A percentile compares a stretch with the other conserved stretches of the same genome.
Evolutionary conservation across 1,139 yeast genomes (phyloP).

Genomic region (Magnusiomyces fungicola): DNA sequence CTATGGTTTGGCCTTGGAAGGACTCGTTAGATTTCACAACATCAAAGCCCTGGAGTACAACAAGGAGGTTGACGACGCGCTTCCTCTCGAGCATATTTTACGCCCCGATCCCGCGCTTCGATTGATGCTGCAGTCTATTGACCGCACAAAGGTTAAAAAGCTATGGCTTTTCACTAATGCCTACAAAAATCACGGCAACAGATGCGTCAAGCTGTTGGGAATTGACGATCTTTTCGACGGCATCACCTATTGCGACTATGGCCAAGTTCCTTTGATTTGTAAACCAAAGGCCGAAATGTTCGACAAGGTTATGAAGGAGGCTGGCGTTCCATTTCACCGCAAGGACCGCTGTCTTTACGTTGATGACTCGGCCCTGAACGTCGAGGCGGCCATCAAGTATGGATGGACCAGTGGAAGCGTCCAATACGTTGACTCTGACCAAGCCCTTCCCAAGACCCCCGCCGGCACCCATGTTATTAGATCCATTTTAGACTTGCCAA

Average conservation of each 20-base stretch:
- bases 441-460: slow-evolving; percentile 35
- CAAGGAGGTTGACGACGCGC: slow-evolving; percentile 79
- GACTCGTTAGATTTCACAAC: slow-evolving; percentile 71
- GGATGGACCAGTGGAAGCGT: slow-evolving; percentile 44
- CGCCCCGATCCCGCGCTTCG: slow-evolving; percentile 42
- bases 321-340: slow-evolving; percentile 46
- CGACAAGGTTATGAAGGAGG: slow-evolving; percentile 49
- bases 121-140: slow-evolving; percentile 31
- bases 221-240: slow-evolving; percentile 95
- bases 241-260: slow-evolving; percentile 83
- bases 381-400: slow-evolving; percentile 39
- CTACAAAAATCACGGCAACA: slow-evolving; percentile 76
- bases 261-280: slow-evolving; percentile 59
- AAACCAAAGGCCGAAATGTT: slow-evolving; percentile 71
- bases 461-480: slow-evolving; percentile 41
- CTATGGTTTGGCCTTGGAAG: slow-evolving; percentile 91
- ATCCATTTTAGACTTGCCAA: slow-evolving; percentile 42
- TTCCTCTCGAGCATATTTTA: slow-evolving; percentile 73
- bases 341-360: slow-evolving; percentile 49
- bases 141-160: slow-evolving; percentile 42
- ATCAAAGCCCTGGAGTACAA: slow-evolving; percentile 89
- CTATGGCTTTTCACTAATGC: slow-evolving; percentile 94
- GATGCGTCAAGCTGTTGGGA: slow-evolving; percentile 68
- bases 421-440: slow-evolving; percentile 52
- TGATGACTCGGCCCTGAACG: slow-evolving; percentile 56